Evolutionary conservation across 768 basidiomycete genomes (phyloP).

Genomic region (Lactarius hatsudake): DNA sequence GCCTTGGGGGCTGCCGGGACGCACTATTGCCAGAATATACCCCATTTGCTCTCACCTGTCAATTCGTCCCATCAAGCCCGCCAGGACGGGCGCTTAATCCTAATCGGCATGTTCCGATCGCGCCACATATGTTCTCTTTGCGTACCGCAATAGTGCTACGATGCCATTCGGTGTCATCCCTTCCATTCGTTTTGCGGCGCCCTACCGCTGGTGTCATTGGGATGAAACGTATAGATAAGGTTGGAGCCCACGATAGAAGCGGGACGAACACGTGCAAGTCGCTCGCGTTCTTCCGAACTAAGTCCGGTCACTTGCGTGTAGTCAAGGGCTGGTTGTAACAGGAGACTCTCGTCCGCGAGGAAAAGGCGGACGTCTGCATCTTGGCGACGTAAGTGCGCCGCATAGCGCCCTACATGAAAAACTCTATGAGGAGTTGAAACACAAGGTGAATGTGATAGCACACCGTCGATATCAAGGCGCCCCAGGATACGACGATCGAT

Average conservation of each 20-base stretch:
- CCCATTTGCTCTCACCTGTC: conserved; percentile 14
- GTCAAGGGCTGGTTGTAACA: conserved; percentile 68
- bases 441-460: conserved; percentile 17
- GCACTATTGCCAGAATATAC: conserved; percentile 13
- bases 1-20: conserved; percentile 3
- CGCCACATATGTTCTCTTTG: conserved; percentile 38
- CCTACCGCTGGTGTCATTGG: conserved; percentile 43
- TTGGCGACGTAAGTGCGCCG: conserved; percentile 65
- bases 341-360: conserved; percentile 68
- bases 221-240: not conserved
- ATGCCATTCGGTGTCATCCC: conserved; percentile 84
- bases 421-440: not conserved
- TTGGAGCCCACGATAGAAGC: conserved; percentile 55
- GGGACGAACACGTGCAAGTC: conserved; percentile 58
- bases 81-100: not conserved
- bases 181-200: conserved; percentile 91
- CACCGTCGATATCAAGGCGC: conserved; percentile 73
- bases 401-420: conserved; percentile 50
- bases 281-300: conserved; percentile 72
- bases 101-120: conserved; percentile 7
- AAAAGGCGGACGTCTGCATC: conserved; percentile 72
- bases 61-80: not conserved
- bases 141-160: conserved; percentile 65
- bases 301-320: conserved; percentile 64
- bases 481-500: conserved; percentile 52